Evolutionary conservation across 768 basidiomycete genomes (phyloP).

Genomic region (Macrocybe gigantea): DNA sequence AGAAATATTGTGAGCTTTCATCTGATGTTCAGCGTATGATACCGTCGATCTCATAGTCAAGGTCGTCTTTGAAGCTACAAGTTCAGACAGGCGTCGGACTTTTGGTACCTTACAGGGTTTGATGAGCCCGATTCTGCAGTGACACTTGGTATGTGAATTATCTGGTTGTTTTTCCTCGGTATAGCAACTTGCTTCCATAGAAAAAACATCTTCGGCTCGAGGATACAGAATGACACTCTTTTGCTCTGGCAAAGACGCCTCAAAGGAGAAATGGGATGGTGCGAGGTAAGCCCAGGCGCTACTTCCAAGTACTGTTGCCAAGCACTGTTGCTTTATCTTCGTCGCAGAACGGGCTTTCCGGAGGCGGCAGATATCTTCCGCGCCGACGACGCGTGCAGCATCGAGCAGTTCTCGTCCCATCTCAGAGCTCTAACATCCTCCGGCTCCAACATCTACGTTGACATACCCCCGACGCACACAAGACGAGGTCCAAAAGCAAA

Average conservation of each 20-base stretch:
- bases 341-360: constrained; percentile 51
- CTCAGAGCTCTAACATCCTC: constrained; percentile 49
- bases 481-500: constrained; percentile 30
- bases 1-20: constrained; percentile 70
- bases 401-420: constrained; percentile 47
- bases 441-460: constrained; percentile 49
- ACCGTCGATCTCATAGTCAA: background rate
- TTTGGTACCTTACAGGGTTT: constrained; percentile 96
- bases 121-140: constrained; percentile 90
- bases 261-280: constrained; percentile 91
- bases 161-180: background rate
- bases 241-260: constrained; percentile 63
- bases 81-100: constrained; percentile 87
- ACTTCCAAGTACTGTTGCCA: background rate
- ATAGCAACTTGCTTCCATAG: constrained; percentile 26
- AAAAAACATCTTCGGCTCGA: constrained; percentile 61
- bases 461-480: constrained; percentile 32
- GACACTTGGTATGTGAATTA: constrained; percentile 54
- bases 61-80: constrained; percentile 63
- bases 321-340: background rate
- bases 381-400: constrained; percentile 67
- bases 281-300: constrained; percentile 39
- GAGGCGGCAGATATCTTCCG: constrained; percentile 66
- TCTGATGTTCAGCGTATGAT: too few species aligned
- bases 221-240: constrained; percentile 90